Percentiles rank a stretch among this genome's conserved stretches.
Conservation (phyloP, 75 land plant genomes). For the Chamaecyparis obtusa region DNA sequence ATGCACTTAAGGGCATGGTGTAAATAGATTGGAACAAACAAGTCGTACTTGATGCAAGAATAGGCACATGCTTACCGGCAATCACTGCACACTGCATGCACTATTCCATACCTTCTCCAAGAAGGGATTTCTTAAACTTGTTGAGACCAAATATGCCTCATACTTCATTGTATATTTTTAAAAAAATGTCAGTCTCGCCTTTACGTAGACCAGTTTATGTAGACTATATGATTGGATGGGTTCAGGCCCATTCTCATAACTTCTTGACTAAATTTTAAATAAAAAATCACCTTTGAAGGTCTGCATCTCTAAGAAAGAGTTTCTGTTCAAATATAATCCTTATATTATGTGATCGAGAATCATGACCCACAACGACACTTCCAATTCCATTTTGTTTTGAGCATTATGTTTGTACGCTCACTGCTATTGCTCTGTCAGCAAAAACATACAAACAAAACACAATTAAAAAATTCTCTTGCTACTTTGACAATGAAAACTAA, state of each 20-base stretch:
- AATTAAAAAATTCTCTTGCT: not conserved
- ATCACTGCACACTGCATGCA: too few species aligned
- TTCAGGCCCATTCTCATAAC: not conserved
- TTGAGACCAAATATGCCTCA: too few species aligned
- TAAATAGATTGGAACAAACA: too few species aligned
- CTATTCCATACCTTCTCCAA: too few species aligned
- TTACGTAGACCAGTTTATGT: too few species aligned
- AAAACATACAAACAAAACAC: not conserved
- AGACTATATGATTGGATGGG: not conserved
- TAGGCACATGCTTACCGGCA: too few species aligned
- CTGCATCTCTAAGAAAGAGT: not conserved
- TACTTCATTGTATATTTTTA: too few species aligned
- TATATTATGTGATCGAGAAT: not conserved
- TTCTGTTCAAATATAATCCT: not conserved
- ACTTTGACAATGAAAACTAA: constrained; percentile 8
- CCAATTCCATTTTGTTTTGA: not conserved
- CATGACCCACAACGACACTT: not conserved
- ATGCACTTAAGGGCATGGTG: too few species aligned
- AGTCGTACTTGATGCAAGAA: too few species aligned
- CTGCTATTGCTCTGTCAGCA: not conserved
- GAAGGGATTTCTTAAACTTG: too few species aligned
- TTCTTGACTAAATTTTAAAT: not conserved
- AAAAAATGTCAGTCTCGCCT: too few species aligned
- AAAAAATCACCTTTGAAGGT: not conserved
- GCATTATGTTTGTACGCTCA: not conserved